A percentile compares a stretch with the other conserved stretches of the same genome.
Conservation (phyloP, 768 basidiomycete species). For the Tubosaeta brunneosetosa region DNA sequence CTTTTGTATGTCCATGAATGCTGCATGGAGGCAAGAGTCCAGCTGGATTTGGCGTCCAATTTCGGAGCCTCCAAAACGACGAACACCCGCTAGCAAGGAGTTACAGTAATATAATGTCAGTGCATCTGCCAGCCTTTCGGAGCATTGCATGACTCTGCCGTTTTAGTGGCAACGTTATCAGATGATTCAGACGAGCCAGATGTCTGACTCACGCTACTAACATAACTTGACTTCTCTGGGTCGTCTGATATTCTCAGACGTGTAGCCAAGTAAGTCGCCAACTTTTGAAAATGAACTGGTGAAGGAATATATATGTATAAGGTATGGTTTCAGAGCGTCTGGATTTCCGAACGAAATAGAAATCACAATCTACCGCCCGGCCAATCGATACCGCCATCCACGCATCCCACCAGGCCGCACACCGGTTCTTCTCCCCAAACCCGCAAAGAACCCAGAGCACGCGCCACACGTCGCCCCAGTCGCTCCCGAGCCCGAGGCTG, state of each 20-base stretch:
- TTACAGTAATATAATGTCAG: slow-evolving; percentile 9
- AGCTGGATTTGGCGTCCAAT: slow-evolving; percentile 43
- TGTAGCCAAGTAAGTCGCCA: background rate
- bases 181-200: too few species aligned
- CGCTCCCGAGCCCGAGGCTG: slow-evolving; percentile 74
- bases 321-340: background rate
- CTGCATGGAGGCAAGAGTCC: slow-evolving; percentile 6
- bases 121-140: background rate
- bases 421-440: slow-evolving; percentile 38
- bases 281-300: background rate
- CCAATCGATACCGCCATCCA: slow-evolving; percentile 33
- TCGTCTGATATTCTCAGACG: too few species aligned
- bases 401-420: slow-evolving; percentile 39
- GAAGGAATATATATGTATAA: background rate
- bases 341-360: too few species aligned
- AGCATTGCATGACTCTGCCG: slow-evolving; percentile 6
- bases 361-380: slow-evolving; percentile 24
- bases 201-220: too few species aligned
- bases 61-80: background rate
- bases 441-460: slow-evolving; percentile 46
- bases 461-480: slow-evolving; percentile 70
- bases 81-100: slow-evolving; percentile 1
- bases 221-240: too few species aligned
- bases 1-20: background rate
- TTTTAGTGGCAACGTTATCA: slow-evolving; percentile 16